Conservation (phyloP, 805 yeast genomes). For the Candida vaughaniae region DNA sequence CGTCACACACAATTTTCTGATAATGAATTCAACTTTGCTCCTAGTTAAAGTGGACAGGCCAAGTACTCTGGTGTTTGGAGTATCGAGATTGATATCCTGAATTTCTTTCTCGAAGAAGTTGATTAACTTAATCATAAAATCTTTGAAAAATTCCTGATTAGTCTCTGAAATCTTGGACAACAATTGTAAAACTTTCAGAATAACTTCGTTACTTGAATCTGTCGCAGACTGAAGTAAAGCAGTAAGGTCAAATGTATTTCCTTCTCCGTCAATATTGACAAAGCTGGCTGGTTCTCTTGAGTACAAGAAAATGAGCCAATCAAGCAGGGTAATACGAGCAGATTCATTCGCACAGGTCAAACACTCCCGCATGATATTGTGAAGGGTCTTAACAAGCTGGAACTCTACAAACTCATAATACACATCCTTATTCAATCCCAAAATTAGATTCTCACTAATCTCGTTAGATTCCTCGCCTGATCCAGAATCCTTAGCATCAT, state of each 20-base stretch:
- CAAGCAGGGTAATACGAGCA: slow-evolving; percentile 79
- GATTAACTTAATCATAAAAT: slow-evolving; percentile 71
- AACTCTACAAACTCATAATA: slow-evolving; percentile 41
- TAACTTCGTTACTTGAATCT: slow-evolving; percentile 74
- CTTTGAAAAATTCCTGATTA: slow-evolving; percentile 72
- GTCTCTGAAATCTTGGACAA: slow-evolving; percentile 74
- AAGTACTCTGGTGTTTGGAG: slow-evolving; percentile 3
- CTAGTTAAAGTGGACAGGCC: slow-evolving; percentile 27
- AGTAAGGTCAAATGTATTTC: slow-evolving; percentile 52
- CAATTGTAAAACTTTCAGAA: slow-evolving; percentile 67
- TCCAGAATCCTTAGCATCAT: slow-evolving; percentile 6
- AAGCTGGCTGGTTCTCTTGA: slow-evolving; percentile 16
- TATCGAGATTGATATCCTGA: slow-evolving; percentile 12
- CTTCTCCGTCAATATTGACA: slow-evolving; percentile 16
- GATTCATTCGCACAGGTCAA: slow-evolving; percentile 55
- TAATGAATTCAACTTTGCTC: slow-evolving; percentile 62
- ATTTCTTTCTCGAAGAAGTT: slow-evolving; percentile 66
- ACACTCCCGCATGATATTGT: slow-evolving; percentile 66
- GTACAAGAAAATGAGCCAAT: slow-evolving; percentile 82
- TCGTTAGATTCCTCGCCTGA: neutral
- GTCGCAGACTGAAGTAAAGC: slow-evolving; percentile 71
- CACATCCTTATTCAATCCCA: slow-evolving; percentile 40
- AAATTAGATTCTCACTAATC: slow-evolving; percentile 28
- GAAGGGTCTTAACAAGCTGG: slow-evolving; percentile 53
- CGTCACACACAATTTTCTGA: slow-evolving; percentile 78